Conservation (phyloP, 257 asterid species). For the Capsicum pubescens region DNA sequence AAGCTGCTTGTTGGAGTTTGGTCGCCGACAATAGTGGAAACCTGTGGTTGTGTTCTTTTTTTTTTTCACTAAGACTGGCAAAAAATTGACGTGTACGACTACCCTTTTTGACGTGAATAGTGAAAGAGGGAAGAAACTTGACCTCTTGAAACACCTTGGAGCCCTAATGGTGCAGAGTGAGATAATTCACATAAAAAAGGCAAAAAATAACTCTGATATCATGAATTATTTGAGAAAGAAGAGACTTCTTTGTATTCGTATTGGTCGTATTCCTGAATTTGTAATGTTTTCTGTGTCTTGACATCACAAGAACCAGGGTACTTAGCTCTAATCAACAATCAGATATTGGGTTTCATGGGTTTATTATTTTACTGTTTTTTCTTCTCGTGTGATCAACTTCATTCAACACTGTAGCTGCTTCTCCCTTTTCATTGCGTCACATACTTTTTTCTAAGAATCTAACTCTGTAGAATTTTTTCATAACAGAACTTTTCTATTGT, state of each 20-base stretch:
- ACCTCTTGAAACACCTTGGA: conserved; percentile 3
- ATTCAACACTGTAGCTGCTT: background rate
- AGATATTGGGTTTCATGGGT: background rate
- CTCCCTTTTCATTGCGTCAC: background rate
- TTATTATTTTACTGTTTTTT: background rate
- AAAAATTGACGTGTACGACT: background rate
- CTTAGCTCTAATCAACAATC: background rate
- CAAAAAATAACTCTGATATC: conserved; percentile 12
- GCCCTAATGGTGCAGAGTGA: background rate
- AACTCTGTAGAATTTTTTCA: background rate
- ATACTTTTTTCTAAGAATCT: conserved; percentile 1
- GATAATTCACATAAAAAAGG: background rate
- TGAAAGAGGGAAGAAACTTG: background rate
- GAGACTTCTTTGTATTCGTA: background rate
- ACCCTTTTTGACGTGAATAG: background rate
- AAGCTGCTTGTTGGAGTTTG: background rate
- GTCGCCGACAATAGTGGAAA: background rate
- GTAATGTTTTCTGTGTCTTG: background rate
- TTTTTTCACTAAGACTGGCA: background rate
- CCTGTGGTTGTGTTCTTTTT: background rate
- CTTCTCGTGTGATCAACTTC: conserved; percentile 13
- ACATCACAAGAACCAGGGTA: background rate
- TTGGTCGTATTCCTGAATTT: background rate
- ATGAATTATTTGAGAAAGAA: background rate
- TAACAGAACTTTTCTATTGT: background rate